Conservation (phyloP, 495 filamentous ascomycete genomes). For the Podospora australis region DNA sequence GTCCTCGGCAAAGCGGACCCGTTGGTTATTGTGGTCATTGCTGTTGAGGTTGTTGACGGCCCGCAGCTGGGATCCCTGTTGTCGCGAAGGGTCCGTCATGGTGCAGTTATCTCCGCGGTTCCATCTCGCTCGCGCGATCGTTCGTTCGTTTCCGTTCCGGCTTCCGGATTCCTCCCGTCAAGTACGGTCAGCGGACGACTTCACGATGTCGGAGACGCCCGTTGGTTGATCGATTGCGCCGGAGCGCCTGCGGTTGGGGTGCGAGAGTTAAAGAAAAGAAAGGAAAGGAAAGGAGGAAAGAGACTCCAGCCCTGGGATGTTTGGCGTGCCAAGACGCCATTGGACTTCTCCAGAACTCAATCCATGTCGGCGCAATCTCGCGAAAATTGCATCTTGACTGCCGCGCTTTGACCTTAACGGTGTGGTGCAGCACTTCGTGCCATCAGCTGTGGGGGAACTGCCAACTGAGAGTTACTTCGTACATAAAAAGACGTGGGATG, state of each 20-base stretch:
- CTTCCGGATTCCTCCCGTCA: background rate
- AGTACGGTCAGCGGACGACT: background rate
- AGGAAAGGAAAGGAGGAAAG: background rate
- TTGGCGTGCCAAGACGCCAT: constrained; percentile 6
- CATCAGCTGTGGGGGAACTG: background rate
- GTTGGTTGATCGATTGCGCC: constrained; percentile 10
- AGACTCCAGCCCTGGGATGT: background rate
- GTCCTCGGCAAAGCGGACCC: constrained; percentile 25
- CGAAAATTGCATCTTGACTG: constrained; percentile 19
- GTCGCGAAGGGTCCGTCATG: constrained; percentile 18
- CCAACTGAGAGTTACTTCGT: background rate
- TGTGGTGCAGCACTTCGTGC: constrained; percentile 6
- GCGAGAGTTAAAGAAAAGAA: constrained; percentile 4
- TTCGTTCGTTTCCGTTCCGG: background rate
- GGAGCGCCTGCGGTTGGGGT: constrained; percentile 4
- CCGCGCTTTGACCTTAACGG: constrained; percentile 19
- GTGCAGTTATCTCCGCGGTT: constrained; percentile 15
- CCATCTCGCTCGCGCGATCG: constrained; percentile 16
- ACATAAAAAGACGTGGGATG: background rate
- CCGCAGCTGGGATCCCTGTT: constrained; percentile 19
- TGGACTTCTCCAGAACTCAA: constrained; percentile 16
- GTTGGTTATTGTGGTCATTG: constrained; percentile 4
- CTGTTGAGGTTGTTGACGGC: constrained; percentile 5
- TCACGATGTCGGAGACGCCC: background rate
- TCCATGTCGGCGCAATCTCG: constrained; percentile 22